phyloP scores from a whole-genome alignment of 2,329 filamentous ascomycete genomes.

The Phialocephala subalpina region DNA sequence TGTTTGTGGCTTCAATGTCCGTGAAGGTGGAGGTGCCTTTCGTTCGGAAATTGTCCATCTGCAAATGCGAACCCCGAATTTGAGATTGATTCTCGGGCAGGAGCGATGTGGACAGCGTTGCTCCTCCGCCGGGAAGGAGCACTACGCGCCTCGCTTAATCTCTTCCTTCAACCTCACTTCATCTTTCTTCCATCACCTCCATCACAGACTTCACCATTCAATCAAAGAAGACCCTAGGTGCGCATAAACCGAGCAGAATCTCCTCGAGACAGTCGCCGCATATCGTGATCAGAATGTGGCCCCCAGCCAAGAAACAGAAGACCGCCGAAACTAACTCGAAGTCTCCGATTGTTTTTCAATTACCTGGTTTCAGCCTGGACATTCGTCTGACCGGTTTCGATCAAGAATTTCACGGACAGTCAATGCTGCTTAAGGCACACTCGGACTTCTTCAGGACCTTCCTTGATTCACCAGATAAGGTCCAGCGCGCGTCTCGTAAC shows the following conservation, averaged over 20 bases:
- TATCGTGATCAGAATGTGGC: background rate
- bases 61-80: too few species aligned
- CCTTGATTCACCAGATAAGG: constrained; percentile 24
- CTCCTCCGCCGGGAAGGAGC: too few species aligned
- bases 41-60: too few species aligned
- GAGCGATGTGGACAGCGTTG: too few species aligned
- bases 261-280: background rate
- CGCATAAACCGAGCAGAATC: background rate
- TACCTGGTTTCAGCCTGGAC: constrained; percentile 5
- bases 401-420: constrained; percentile 18
- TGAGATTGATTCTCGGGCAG: too few species aligned
- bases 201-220: too few species aligned
- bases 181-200: too few species aligned
- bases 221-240: too few species aligned
- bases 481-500: background rate
- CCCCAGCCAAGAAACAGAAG: background rate
- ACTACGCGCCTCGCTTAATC: too few species aligned
- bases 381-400: constrained; percentile 15
- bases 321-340: background rate
- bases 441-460: constrained; percentile 25
- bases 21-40: too few species aligned
- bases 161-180: too few species aligned
- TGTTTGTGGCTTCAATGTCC: too few species aligned
- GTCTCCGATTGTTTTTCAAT: constrained; percentile 9
- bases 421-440: constrained; percentile 13